Evolutionary conservation across 768 basidiomycete species (phyloP).

Genomic region (Rhizopogon sp.): DNA sequence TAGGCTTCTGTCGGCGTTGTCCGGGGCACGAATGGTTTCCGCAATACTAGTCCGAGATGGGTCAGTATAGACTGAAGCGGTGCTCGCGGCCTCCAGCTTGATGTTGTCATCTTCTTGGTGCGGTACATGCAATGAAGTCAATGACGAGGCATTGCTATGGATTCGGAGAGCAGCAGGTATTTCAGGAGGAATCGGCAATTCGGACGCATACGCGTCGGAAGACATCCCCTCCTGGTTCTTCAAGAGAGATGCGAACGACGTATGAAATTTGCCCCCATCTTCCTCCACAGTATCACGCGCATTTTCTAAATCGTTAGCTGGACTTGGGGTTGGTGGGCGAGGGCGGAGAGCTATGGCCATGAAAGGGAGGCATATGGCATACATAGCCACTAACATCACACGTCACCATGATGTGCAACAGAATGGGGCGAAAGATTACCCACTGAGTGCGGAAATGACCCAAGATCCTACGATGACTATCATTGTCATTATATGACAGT

Average conservation of each 20-base stretch:
- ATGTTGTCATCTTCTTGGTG: not conserved
- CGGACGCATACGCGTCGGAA: conserved; percentile 1
- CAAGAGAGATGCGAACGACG: conserved; percentile 6
- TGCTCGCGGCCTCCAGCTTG: not conserved
- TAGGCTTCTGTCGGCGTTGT: not conserved
- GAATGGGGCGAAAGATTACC: conserved; percentile 9
- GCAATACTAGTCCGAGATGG: not conserved
- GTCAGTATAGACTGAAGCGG: not conserved
- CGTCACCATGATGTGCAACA: not conserved
- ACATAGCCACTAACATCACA: conserved; percentile 1
- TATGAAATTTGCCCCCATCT: conserved; percentile 1
- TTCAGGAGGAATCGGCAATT: not conserved
- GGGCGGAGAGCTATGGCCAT: conserved; percentile 1
- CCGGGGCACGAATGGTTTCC: not conserved
- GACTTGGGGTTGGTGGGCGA: conserved; percentile 7
- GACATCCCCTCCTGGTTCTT: conserved; percentile 7
- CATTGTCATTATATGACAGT: conserved; percentile 27
- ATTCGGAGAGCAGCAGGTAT: not conserved
- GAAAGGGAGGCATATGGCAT: conserved; percentile 5
- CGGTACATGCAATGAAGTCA: not conserved
- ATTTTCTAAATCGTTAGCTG: conserved; percentile 13
- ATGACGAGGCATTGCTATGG: conserved; percentile 1
- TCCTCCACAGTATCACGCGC: not conserved
- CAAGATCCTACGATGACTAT: conserved; percentile 27
- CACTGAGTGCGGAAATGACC: conserved; percentile 30